Evolutionary conservation across 1,284 basidiomycete species (phyloP).

Genomic region (Melampsora americana): DNA sequence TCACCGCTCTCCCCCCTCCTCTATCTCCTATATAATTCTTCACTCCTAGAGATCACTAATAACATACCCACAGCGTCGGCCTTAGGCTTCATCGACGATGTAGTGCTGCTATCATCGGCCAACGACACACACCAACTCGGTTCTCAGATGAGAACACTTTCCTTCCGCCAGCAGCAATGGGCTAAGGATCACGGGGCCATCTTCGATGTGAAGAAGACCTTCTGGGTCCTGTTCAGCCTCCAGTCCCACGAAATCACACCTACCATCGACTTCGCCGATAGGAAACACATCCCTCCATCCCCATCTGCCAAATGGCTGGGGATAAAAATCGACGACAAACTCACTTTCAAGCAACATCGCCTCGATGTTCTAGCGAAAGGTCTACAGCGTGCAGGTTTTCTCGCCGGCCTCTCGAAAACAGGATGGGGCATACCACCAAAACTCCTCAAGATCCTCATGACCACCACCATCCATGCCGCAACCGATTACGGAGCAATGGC

Average conservation of each 20-base stretch:
- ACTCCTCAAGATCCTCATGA: background rate
- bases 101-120: background rate
- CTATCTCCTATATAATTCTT: background rate
- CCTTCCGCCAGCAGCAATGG: background rate
- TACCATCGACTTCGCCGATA: background rate
- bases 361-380: background rate
- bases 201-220: background rate
- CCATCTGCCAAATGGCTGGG: constrained; percentile 15
- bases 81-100: background rate
- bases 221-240: background rate
- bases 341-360: constrained; percentile 15
- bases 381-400: background rate
- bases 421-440: background rate
- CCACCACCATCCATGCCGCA: background rate
- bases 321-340: constrained; percentile 2
- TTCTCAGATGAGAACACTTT: background rate
- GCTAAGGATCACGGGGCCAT: background rate
- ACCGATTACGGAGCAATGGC: background rate
- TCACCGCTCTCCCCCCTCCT: background rate
- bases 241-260: background rate
- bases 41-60: background rate
- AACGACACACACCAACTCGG: background rate
- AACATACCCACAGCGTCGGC: background rate
- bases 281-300: background rate
- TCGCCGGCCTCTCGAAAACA: background rate